A percentile compares a stretch with the other conserved stretches of the same genome.
Conservation (phyloP, 176 grass and related monocot genomes). For the Carex myosuroides region DNA sequence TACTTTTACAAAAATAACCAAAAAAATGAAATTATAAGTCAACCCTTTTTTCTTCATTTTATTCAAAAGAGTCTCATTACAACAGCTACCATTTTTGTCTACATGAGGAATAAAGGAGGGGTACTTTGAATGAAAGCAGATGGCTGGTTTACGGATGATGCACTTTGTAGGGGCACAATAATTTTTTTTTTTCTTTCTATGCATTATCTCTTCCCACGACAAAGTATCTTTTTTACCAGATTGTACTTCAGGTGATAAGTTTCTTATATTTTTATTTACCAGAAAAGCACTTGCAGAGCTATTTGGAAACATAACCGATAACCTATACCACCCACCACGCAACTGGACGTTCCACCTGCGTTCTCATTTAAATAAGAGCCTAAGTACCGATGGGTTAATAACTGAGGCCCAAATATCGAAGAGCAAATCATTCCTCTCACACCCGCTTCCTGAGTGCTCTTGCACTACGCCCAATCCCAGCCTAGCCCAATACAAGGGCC, state of each 20-base stretch:
- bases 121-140: background rate
- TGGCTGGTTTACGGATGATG: background rate
- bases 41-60: background rate
- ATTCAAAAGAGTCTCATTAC: background rate
- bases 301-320: slow-evolving; percentile 54
- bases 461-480: slow-evolving; percentile 42
- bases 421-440: slow-evolving; percentile 62
- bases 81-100: background rate
- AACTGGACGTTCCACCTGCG: slow-evolving; percentile 77
- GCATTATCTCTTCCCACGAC: background rate
- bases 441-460: slow-evolving; percentile 74
- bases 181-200: background rate
- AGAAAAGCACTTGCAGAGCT: slow-evolving; percentile 62
- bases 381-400: slow-evolving; percentile 38
- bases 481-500: slow-evolving; percentile 37
- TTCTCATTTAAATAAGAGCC: slow-evolving; percentile 69
- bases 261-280: slow-evolving; percentile 30
- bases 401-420: slow-evolving; percentile 49
- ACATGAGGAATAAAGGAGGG: background rate
- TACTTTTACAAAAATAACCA: background rate
- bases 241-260: background rate
- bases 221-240: background rate
- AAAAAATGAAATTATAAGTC: background rate
- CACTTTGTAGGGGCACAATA: background rate
- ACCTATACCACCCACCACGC: slow-evolving; percentile 67